Evolutionary conservation across 257 asterid species (phyloP).

Genomic region (Przewalskia tangutica): DNA sequence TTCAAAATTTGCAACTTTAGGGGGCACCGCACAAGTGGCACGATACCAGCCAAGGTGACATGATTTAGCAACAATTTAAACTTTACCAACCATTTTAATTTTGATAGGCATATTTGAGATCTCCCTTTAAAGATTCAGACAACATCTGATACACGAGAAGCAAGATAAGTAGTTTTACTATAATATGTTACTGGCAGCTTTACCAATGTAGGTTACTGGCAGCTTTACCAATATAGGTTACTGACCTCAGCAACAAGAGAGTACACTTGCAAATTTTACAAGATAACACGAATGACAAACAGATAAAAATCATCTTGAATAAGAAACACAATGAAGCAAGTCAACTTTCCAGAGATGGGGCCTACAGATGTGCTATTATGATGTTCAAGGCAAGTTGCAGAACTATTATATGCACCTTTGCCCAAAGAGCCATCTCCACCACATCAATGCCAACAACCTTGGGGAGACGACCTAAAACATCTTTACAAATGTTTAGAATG

Average conservation of each 20-base stretch:
- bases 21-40: neutral
- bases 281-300: neutral
- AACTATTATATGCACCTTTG: slow-evolving; percentile 56
- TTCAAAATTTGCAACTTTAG: neutral
- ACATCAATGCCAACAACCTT: slow-evolving; percentile 95
- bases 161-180: neutral
- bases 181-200: neutral
- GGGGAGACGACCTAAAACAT: slow-evolving; percentile 70
- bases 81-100: neutral
- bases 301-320: neutral
- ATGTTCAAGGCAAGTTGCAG: slow-evolving; percentile 3
- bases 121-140: neutral
- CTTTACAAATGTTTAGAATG: slow-evolving; percentile 77
- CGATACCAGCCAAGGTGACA: neutral
- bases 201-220: neutral
- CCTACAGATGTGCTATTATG: neutral
- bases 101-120: neutral
- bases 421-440: slow-evolving; percentile 99
- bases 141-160: neutral
- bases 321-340: neutral
- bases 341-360: neutral
- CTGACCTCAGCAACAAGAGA: neutral
- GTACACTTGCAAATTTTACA: neutral
- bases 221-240: neutral
- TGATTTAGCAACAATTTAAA: neutral